Conservation (phyloP, 1,139 yeast species). For the Sugiyamaella novakii region DNA sequence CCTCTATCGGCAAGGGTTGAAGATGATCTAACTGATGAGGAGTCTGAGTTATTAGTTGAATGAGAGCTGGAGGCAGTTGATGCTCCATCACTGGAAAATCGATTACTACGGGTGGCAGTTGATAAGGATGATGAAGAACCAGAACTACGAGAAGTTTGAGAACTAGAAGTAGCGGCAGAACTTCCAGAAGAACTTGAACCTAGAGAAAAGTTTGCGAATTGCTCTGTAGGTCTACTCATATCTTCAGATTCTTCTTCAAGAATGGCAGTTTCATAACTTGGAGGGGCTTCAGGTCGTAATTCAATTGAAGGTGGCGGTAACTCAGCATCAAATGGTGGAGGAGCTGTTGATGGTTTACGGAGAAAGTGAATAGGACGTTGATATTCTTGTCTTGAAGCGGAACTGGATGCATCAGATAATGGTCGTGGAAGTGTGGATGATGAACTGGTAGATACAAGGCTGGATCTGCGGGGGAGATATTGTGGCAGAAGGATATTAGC, state of each 20-base stretch:
- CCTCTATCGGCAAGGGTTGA: conserved; percentile 8
- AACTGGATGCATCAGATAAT: conserved; percentile 12
- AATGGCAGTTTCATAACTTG: conserved; percentile 27
- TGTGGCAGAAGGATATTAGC: conserved; percentile 46
- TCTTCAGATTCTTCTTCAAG: conserved; percentile 14
- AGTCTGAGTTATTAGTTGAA: conserved; percentile 6
- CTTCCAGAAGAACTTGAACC: conserved; percentile 1
- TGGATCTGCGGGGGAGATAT: conserved; percentile 35
- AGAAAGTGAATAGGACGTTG: conserved; percentile 46
- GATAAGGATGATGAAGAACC: background rate
- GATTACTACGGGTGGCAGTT: background rate
- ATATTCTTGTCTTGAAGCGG: conserved; percentile 17
- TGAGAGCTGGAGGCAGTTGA: background rate
- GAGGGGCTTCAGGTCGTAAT: conserved; percentile 23
- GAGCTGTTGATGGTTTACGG: conserved; percentile 49
- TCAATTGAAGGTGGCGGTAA: conserved; percentile 26
- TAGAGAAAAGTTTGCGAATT: background rate
- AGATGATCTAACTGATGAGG: conserved; percentile 10
- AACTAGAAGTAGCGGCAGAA: conserved; percentile 5
- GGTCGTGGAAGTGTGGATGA: conserved; percentile 32
- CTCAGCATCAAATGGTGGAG: conserved; percentile 46
- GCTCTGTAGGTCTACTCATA: background rate
- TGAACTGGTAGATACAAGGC: conserved; percentile 25
- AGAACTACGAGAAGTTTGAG: background rate
- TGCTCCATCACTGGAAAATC: conserved; percentile 9